A percentile compares a stretch with the other conserved stretches of the same genome.
Conservation (phyloP, 2,329 filamentous ascomycete species). For the Trichoderma polysporum region DNA sequence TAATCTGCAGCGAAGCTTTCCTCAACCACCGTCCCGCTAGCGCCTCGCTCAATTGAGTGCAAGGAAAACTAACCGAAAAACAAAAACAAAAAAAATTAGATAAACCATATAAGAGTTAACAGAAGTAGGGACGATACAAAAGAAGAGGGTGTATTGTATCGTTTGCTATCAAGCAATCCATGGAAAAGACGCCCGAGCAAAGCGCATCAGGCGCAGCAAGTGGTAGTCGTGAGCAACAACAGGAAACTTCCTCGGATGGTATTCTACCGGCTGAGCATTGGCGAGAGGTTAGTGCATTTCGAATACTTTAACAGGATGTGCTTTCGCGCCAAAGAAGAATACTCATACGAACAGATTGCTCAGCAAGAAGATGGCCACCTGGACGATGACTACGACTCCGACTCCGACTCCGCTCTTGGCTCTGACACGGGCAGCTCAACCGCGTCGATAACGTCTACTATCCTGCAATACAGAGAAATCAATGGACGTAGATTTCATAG, state of each 20-base stretch:
- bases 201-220: not conserved
- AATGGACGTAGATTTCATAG: slow-evolving; percentile 35
- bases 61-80: not conserved
- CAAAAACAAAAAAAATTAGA: not conserved
- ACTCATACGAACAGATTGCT: not conserved
- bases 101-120: not conserved
- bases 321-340: not conserved
- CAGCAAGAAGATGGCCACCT: not conserved
- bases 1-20: not conserved
- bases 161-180: not conserved
- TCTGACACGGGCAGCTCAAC: slow-evolving; percentile 30
- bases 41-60: not conserved
- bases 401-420: slow-evolving; percentile 29
- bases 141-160: not conserved
- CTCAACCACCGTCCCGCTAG: not conserved
- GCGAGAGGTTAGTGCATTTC: slow-evolving; percentile 15
- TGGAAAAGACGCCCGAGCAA: not conserved
- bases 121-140: not conserved
- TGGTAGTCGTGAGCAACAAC: not conserved
- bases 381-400: slow-evolving; percentile 24
- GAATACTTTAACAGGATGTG: not conserved
- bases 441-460: slow-evolving; percentile 34
- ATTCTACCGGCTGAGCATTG: slow-evolving; percentile 19
- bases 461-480: slow-evolving; percentile 35
- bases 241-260: not conserved